Evolutionary conservation across 345 rosid genomes (phyloP), one percentile per base, ranked within the genome.

Genomic region (Erucastrum elatum): DNA sequence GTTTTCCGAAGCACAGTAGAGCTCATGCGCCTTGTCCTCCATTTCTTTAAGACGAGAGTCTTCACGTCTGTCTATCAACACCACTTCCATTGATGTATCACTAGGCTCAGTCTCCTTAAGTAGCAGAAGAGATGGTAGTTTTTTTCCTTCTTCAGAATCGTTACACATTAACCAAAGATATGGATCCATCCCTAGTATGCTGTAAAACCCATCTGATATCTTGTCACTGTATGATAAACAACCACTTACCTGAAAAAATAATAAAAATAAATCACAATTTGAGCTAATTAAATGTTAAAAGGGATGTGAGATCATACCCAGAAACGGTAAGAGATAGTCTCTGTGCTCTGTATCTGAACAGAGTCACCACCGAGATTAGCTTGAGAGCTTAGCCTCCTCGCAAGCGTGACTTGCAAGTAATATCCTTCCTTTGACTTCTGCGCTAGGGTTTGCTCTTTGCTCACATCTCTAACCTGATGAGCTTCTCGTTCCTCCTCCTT

Each of bases 151-250:
- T 65, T 88, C 89, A 0, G 74, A 62, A 30, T 88, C 84, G 71
- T 92, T 94, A 88, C 98, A 90, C 95, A 90, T 92, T 33, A 87
- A 77, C 98, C 98, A 94, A n/a, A 94, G 83, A 82, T 88, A 82
- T 4, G 97, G 97, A 81, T 91, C 93, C 94, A 94, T 92, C 72
- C 98, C 98, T 81, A 94, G 67, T 68, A 94, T 92, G 82, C 89
- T 88, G 82, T 94, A 92, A 82, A 94, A 94, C 12, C 98, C 98
- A 84, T 94, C 95, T 9, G 95, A 81, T 64, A 94, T 94, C 76
- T 89, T 90, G 83, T 94, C 97, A 56, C 68, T 78, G 77, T 92
- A 94, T 2, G 98, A 94, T 77, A 94, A 87, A 84, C 94, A 91
- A 35, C 98, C 97, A 68, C 89, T 94, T 1, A 91, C 91, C 98